Evolutionary conservation across 345 rosid species (phyloP).

Genomic region (Luvunga scandens): DNA sequence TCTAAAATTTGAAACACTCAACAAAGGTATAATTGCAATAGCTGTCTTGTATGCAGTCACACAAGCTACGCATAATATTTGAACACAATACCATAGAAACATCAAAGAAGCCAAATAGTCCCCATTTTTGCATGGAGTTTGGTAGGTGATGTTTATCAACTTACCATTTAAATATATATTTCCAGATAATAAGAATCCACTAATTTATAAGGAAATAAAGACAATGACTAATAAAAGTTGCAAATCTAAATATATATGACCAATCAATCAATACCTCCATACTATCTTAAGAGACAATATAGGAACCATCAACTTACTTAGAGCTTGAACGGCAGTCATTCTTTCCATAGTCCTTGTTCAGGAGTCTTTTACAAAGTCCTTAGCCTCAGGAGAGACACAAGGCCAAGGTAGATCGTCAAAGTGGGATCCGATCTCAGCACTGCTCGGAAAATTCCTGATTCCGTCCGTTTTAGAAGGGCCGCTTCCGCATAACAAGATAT

Average conservation of each 20-base stretch:
- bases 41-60: not conserved
- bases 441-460: constrained; percentile 82
- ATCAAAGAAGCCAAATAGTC: not conserved
- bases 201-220: not conserved
- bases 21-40: not conserved
- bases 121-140: not conserved
- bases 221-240: no score
- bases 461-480: constrained; percentile 86
- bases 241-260: not conserved
- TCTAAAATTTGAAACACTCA: not conserved
- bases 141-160: not conserved
- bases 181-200: not conserved
- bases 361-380: constrained; percentile 81
- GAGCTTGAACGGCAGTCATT: constrained; percentile 84
- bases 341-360: constrained; percentile 83
- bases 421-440: constrained; percentile 74
- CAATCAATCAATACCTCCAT: not conserved
- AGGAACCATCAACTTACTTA: constrained; percentile 47
- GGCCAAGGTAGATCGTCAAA: constrained; percentile 85
- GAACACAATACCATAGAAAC: not conserved
- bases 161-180: not conserved
- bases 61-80: not conserved
- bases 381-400: constrained; percentile 65
- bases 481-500: constrained; percentile 81
- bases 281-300: not conserved